These are phyloP conservation scores for Nissolia schottii DNA, from an alignment of 306 rosid genomes.

Conservation along the genomic window DNA sequence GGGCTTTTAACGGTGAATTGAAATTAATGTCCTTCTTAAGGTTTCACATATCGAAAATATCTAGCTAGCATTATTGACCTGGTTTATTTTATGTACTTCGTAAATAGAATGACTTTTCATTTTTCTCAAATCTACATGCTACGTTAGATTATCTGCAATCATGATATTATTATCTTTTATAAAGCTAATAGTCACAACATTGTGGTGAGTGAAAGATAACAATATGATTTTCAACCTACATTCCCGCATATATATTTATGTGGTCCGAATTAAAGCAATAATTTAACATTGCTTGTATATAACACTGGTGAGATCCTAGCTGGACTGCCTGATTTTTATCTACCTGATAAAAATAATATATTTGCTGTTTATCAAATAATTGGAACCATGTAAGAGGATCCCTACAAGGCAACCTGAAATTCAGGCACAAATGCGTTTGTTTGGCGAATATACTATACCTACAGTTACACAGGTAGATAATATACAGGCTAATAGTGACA, in stretches of 20 bases:
- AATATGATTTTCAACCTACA: neutral
- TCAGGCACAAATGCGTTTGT: slow-evolving; percentile 22
- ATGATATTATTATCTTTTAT: too few species aligned
- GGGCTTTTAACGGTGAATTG: neutral
- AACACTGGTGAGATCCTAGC: neutral
- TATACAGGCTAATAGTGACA: slow-evolving; percentile 35
- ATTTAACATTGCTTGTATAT: neutral
- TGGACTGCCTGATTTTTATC: neutral
- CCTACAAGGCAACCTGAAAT: slow-evolving; percentile 22
- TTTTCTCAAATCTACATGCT: neutral
- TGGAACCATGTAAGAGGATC: slow-evolving; percentile 4
- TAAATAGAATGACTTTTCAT: neutral
- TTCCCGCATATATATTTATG: slow-evolving; percentile 1
- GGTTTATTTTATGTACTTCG: neutral
- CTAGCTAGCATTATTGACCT: neutral
- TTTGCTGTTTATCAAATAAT: neutral
- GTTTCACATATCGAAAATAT: too few species aligned
- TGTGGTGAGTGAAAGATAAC: neutral
- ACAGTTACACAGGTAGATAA: slow-evolving; percentile 18
- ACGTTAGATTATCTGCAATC: neutral
- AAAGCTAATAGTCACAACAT: slow-evolving; percentile 9
- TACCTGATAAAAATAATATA: slow-evolving; percentile 1
- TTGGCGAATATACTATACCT: neutral
- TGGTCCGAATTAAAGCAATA: slow-evolving; percentile 4
- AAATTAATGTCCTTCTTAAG: neutral